phyloP scores from a whole-genome alignment of 108 stramenopile species.

The Cyclotella baltica region DNA sequence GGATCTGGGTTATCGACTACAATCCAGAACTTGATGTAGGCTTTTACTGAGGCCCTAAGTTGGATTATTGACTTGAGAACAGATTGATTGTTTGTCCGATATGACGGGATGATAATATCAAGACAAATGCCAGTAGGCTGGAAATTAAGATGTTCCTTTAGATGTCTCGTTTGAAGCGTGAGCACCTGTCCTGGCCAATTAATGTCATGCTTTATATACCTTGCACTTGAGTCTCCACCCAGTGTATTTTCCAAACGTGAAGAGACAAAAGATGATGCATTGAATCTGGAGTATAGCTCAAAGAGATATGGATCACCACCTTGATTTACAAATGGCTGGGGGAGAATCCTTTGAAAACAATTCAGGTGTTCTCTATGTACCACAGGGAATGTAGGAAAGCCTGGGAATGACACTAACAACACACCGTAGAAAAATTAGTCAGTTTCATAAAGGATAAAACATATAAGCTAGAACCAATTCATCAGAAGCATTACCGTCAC shows the following conservation, averaged over 20 bases:
- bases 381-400: constrained; percentile 57
- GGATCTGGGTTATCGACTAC: constrained; percentile 48
- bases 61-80: constrained; percentile 13
- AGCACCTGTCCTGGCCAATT: constrained; percentile 40
- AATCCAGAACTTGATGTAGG: constrained; percentile 49
- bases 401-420: constrained; percentile 43
- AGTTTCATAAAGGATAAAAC: too few species aligned
- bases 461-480: too few species aligned
- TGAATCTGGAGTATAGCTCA: constrained; percentile 49
- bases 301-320: constrained; percentile 51
- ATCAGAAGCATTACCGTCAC: too few species aligned
- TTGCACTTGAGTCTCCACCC: constrained; percentile 42
- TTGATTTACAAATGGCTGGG: constrained; percentile 50
- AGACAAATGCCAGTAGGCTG: constrained; percentile 28
- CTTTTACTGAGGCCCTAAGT: constrained; percentile 24
- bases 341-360: constrained; percentile 32
- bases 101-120: constrained; percentile 71
- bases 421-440: too few species aligned
- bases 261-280: constrained; percentile 25
- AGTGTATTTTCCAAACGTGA: constrained; percentile 43
- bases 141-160: neutral
- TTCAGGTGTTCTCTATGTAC: constrained; percentile 48
- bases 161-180: constrained; percentile 22
- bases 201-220: constrained; percentile 37
- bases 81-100: constrained; percentile 37